Percentiles rank a stretch among this genome's conserved stretches.
Conservation (phyloP, 495 filamentous ascomycete species). For the Trichoderma reesei region DNA sequence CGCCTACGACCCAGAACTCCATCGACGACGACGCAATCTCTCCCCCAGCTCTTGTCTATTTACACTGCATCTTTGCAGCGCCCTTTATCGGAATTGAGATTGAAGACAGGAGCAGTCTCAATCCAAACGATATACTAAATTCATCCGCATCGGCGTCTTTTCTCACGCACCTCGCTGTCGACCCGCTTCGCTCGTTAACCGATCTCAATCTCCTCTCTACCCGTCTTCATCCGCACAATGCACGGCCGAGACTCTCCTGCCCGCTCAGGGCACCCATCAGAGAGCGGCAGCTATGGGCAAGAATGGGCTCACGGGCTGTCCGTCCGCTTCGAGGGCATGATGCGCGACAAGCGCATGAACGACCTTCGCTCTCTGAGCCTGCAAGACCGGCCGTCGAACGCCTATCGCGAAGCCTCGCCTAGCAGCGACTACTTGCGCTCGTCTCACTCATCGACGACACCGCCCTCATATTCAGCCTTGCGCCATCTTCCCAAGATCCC, state of each 20-base stretch:
- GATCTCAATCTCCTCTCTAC: background rate
- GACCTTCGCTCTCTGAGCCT: slow-evolving; percentile 49
- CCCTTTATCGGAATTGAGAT: background rate
- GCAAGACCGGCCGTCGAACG: slow-evolving; percentile 34
- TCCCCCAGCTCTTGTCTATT: background rate
- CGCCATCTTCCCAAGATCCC: slow-evolving; percentile 75
- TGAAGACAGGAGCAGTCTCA: background rate
- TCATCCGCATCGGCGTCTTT: slow-evolving; percentile 9
- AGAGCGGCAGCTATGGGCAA: slow-evolving; percentile 32
- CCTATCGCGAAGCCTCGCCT: slow-evolving; percentile 29
- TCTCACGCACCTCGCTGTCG: background rate
- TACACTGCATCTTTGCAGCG: background rate
- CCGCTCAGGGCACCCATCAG: slow-evolving; percentile 17
- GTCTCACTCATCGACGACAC: slow-evolving; percentile 34
- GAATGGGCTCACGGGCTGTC: slow-evolving; percentile 44
- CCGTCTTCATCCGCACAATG: slow-evolving; percentile 16
- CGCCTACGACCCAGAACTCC: background rate
- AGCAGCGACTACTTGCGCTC: slow-evolving; percentile 16
- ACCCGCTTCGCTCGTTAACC: slow-evolving; percentile 8
- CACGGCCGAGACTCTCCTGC: slow-evolving; percentile 16
- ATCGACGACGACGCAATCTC: slow-evolving; percentile 4
- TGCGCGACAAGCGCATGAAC: slow-evolving; percentile 69
- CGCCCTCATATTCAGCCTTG: slow-evolving; percentile 55
- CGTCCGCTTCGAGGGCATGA: slow-evolving; percentile 62
- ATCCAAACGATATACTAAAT: background rate